These are phyloP conservation scores for Diaporthe sp. DNA, from an alignment of 2,329 filamentous ascomycete genomes.

Conservation along the genomic window DNA sequence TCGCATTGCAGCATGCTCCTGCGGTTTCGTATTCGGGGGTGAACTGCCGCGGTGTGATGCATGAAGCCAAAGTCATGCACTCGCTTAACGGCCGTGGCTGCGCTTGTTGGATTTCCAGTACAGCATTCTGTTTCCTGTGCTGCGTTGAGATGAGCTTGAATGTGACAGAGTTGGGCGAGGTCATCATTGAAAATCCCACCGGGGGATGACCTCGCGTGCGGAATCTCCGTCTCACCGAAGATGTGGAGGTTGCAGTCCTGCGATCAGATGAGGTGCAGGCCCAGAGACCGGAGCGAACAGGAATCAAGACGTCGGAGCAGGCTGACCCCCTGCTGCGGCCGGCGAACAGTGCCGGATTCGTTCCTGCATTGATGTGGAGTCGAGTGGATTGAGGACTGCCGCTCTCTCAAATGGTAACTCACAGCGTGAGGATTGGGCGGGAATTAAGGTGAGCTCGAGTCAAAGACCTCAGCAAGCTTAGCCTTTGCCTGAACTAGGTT, in stretches of 20 bases:
- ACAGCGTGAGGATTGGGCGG: background rate
- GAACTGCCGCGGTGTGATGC: background rate
- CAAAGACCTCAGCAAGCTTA: conserved; percentile 17
- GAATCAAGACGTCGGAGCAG: background rate
- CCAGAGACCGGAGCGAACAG: background rate
- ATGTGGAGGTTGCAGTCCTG: conserved; percentile 15
- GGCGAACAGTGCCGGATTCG: conserved; percentile 9
- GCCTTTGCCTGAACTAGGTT: background rate
- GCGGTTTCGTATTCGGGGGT: background rate
- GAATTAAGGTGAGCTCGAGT: conserved; percentile 3
- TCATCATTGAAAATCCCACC: background rate
- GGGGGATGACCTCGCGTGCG: background rate
- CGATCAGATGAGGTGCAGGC: background rate
- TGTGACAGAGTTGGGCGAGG: background rate
- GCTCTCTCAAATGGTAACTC: background rate
- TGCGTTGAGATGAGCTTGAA: background rate
- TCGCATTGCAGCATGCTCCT: background rate
- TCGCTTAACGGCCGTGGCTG: background rate
- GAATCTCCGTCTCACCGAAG: background rate
- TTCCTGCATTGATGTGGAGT: conserved; percentile 24
- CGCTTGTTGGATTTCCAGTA: background rate
- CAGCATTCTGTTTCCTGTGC: too few relatives aligned
- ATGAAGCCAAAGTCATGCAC: background rate
- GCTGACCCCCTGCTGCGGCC: background rate
- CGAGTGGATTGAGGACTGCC: background rate